Evolutionary conservation across 2,329 filamentous ascomycete species (phyloP), one percentile per base, ranked within the genome.

Genomic region (Ceratocystis lukuohia): DNA sequence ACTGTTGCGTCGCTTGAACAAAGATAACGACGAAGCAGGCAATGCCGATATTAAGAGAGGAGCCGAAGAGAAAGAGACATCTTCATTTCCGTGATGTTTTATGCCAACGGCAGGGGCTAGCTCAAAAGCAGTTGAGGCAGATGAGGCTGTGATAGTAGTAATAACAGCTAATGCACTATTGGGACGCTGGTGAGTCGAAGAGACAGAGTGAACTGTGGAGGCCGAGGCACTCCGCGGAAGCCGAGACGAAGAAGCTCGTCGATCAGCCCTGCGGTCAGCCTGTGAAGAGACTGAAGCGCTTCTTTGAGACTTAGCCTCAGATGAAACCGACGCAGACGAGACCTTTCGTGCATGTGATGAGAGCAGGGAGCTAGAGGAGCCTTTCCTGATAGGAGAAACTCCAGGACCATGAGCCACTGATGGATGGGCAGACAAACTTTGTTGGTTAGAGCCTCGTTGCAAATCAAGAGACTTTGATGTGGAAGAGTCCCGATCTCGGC

Each of bases 171-270:
- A 20, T 45, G 41, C 44, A 30, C 28, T 63, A 20, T 37, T 62
- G 12, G 61, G 65, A 8, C 46, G 65, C n/a, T 30, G 5, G 8
- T 33, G 59, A 17, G 46, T 46, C 8, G 66, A 67, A 15, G 30
- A n/a, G 37, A 41, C 46, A 12, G 66, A 67, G 30, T 64, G 61
- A 41, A 64, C 59, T 12, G 66, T 67, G 12, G 66, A 67, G 28
- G 66, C 20, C 1, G 66, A 67, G 8, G 44, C 53, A 15, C 66
- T 65, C n/a, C 66, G 66, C 12, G 44, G 41, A 6, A 50, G 10
- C 5, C 15, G 41, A 33, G 61, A 48, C 10, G 44, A 63, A 25
- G 44, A 50, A 6, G 20, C 5, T 46, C 20, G 8, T 25, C 41
- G 22, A 20, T 48, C 46, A 10, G 61, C 25, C 33, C 10, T 63